phyloP scores from a whole-genome alignment of 352 stramenopile species.

The Globisporangium splendens region DNA sequence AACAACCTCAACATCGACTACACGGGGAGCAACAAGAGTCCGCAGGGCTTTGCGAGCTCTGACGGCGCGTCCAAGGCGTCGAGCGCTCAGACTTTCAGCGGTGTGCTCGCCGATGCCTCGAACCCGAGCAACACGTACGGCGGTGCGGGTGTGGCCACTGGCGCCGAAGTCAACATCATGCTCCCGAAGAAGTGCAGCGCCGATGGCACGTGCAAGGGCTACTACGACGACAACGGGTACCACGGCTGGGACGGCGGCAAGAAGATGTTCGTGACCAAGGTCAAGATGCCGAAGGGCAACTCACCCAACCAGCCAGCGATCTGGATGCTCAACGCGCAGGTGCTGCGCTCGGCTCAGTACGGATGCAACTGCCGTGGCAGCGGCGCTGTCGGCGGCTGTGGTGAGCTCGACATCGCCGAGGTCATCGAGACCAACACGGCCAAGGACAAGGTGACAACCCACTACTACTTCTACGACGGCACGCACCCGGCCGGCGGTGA shows the following conservation, averaged over 20 bases:
- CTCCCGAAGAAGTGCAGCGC: slow-evolving; percentile 31
- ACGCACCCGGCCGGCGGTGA: slow-evolving; percentile 18
- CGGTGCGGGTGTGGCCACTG: slow-evolving; percentile 43
- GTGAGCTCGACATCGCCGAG: slow-evolving; percentile 22
- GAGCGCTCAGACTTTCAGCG: slow-evolving; percentile 34
- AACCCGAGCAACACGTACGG: slow-evolving; percentile 23
- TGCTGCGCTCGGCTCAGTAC: slow-evolving; percentile 15
- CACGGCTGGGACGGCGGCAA: slow-evolving; percentile 18
- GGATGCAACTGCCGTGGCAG: slow-evolving; percentile 23
- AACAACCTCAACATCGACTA: slow-evolving; percentile 81
- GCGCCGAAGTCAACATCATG: slow-evolving; percentile 68
- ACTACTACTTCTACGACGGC: slow-evolving; percentile 27
- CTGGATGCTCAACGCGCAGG: slow-evolving; percentile 16
- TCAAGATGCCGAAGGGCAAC: slow-evolving; percentile 18
- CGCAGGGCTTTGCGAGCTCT: slow-evolving; percentile 45
- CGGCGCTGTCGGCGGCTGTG: slow-evolving; percentile 15
- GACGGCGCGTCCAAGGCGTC: slow-evolving; percentile 30
- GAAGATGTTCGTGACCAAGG: slow-evolving; percentile 31
- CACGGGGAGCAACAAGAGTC: slow-evolving; percentile 27
- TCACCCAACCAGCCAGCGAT: slow-evolving; percentile 18
- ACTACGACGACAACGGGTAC: slow-evolving; percentile 12
- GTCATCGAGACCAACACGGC: slow-evolving; percentile 22
- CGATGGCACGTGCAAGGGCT: slow-evolving; percentile 19
- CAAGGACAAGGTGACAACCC: slow-evolving; percentile 15
- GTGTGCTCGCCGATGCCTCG: slow-evolving; percentile 39